phyloP scores from a whole-genome alignment of 2,329 filamentous ascomycete genomes.

The Neurospora sp. region DNA sequence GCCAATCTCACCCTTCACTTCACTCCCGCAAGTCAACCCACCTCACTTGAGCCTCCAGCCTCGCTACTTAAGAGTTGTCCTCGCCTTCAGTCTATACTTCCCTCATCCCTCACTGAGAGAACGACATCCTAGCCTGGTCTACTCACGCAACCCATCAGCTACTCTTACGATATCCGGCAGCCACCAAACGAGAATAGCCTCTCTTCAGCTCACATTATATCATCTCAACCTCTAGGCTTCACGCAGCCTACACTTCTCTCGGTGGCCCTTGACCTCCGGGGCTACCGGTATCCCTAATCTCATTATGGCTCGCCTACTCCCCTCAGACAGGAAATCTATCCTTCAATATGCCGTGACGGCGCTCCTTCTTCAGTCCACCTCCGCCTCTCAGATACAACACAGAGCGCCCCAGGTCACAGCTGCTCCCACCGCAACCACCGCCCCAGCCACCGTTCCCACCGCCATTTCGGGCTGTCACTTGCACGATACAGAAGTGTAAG shows the following conservation, averaged over 20 bases:
- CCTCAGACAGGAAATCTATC: conserved; percentile 1
- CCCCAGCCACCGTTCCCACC: conserved; percentile 20
- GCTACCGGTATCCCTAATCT: neutral
- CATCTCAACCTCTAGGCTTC: neutral
- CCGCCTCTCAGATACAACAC: conserved; percentile 5
- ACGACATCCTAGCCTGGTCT: neutral
- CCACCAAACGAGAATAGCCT: neutral
- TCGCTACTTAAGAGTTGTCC: neutral
- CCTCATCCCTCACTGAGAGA: neutral
- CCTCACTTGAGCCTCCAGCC: neutral
- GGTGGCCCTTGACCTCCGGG: neutral
- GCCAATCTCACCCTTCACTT: neutral
- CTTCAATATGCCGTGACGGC: conserved; percentile 10
- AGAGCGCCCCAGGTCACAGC: neutral
- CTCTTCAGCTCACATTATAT: neutral
- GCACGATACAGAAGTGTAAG: conserved; percentile 30
- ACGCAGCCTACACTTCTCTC: neutral
- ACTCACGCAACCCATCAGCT: neutral
- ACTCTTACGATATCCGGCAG: neutral
- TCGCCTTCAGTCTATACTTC: neutral
- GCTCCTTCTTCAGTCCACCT: conserved; percentile 1
- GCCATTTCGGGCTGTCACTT: conserved; percentile 42
- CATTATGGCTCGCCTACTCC: conserved; percentile 6
- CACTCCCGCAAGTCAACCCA: neutral
- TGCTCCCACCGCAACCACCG: neutral